Evolutionary conservation across 1,284 basidiomycete genomes (phyloP).

Genomic region (Wallemia mellicola): DNA sequence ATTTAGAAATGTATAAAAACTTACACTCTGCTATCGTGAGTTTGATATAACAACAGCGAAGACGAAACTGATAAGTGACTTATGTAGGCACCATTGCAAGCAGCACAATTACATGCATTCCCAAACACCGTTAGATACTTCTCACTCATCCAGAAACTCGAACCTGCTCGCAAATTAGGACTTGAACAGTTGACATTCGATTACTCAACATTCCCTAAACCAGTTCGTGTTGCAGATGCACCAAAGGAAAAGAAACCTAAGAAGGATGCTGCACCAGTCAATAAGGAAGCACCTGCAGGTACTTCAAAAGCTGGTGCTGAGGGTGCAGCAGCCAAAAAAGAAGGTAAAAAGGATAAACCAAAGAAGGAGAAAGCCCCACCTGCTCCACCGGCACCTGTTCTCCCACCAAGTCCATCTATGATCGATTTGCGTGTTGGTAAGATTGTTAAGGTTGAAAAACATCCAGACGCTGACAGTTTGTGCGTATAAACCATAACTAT

Average conservation of each 20-base stretch:
- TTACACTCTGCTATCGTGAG: background rate
- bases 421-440: conserved; percentile 51
- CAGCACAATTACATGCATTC: background rate
- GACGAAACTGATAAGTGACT: background rate
- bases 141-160: background rate
- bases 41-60: background rate
- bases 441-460: conserved; percentile 39
- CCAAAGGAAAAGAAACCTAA: conserved; percentile 18
- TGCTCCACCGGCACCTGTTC: conserved; percentile 19
- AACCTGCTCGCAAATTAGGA: background rate
- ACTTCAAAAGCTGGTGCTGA: conserved; percentile 1
- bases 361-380: conserved; percentile 10
- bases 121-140: background rate
- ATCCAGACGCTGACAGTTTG: conserved; percentile 74
- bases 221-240: conserved; percentile 6
- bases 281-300: conserved; percentile 2
- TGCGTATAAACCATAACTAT: conserved; percentile 42
- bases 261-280: conserved; percentile 6
- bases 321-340: conserved; percentile 11
- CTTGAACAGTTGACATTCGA: background rate
- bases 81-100: background rate
- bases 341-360: conserved; percentile 17
- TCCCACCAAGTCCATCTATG: conserved; percentile 61
- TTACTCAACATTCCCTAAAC: background rate
- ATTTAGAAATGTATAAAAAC: background rate